phyloP scores from a whole-genome alignment of 2,329 filamentous ascomycete genomes.

The Aspergillus glaucus region DNA sequence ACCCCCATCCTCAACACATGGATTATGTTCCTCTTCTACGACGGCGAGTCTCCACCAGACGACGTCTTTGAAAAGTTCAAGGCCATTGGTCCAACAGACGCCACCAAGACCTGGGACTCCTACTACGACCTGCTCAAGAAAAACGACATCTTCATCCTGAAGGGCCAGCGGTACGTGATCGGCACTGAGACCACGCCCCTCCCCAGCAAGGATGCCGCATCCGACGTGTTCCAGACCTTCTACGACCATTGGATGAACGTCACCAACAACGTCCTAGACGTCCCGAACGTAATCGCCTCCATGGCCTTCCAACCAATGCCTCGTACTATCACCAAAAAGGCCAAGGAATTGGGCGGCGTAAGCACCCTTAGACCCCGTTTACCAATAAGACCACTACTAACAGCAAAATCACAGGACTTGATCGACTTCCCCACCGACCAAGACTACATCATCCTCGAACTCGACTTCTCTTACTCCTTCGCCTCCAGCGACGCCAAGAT shows the following conservation, averaged over 20 bases:
- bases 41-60: constrained; percentile 48
- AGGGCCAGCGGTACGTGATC: constrained; percentile 36
- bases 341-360: constrained; percentile 32
- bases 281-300: constrained; percentile 25
- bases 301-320: constrained; percentile 35
- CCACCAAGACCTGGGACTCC: constrained; percentile 40
- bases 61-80: constrained; percentile 54
- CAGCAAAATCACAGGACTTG: constrained; percentile 25
- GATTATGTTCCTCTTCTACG: constrained; percentile 59
- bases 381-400: not conserved
- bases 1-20: constrained; percentile 46
- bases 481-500: constrained; percentile 31
- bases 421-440: constrained; percentile 35
- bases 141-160: constrained; percentile 38
- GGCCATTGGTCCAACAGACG: constrained; percentile 41
- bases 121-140: constrained; percentile 41
- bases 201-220: constrained; percentile 23
- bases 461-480: constrained; percentile 38
- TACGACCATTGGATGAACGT: constrained; percentile 30
- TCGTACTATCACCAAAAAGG: constrained; percentile 25
- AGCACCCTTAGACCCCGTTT: constrained; percentile 1
- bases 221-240: constrained; percentile 23
- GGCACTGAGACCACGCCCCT: constrained; percentile 35
- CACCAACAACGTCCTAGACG: constrained; percentile 19
- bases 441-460: constrained; percentile 42